A percentile compares a stretch with the other conserved stretches of the same genome.
Evolutionary conservation across 768 basidiomycete genomes (phyloP).

Genomic region (Pisolithus microcarpus): DNA sequence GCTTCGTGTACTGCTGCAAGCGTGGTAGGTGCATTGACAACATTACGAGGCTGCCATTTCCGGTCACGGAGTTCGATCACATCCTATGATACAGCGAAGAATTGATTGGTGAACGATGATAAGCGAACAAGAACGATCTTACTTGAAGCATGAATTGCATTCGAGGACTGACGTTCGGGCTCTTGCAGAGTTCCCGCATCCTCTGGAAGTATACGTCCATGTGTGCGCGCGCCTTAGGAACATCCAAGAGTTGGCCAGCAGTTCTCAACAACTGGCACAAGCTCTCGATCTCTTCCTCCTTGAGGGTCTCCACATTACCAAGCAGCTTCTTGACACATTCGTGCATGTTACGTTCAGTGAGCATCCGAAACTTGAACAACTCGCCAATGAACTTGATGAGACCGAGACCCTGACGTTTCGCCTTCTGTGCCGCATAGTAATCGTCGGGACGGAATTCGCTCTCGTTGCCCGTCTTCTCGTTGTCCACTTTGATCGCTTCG

Average conservation of each 20-base stretch:
- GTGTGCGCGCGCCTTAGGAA: constrained; percentile 69
- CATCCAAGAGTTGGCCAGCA: constrained; percentile 79
- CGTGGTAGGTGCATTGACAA: constrained; percentile 73
- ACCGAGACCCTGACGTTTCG: constrained; percentile 93
- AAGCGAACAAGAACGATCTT: constrained; percentile 17
- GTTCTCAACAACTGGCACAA: constrained; percentile 89
- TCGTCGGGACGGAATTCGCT: constrained; percentile 86
- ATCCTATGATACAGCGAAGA: constrained; percentile 41
- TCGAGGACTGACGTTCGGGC: constrained; percentile 68
- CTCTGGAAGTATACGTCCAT: constrained; percentile 92
- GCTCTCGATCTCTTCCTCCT: constrained; percentile 97
- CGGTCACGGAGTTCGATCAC: too few relatives aligned
- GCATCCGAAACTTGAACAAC: constrained; percentile 95
- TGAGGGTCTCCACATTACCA: constrained; percentile 87
- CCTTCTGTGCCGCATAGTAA: constrained; percentile 94
- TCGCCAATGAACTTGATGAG: constrained; percentile 98
- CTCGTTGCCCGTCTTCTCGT: constrained; percentile 53
- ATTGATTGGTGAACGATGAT: background rate
- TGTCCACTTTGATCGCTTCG: too few relatives aligned
- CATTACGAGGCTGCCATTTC: constrained; percentile 71
- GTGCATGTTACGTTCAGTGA: constrained; percentile 97
- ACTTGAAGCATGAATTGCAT: constrained; percentile 97
- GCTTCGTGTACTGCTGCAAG: constrained; percentile 84
- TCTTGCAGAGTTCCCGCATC: constrained; percentile 78
- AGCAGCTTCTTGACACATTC: constrained; percentile 96